Evolutionary conservation across 1,284 basidiomycete genomes (phyloP).

Genomic region (Ceratobasidium sp.): DNA sequence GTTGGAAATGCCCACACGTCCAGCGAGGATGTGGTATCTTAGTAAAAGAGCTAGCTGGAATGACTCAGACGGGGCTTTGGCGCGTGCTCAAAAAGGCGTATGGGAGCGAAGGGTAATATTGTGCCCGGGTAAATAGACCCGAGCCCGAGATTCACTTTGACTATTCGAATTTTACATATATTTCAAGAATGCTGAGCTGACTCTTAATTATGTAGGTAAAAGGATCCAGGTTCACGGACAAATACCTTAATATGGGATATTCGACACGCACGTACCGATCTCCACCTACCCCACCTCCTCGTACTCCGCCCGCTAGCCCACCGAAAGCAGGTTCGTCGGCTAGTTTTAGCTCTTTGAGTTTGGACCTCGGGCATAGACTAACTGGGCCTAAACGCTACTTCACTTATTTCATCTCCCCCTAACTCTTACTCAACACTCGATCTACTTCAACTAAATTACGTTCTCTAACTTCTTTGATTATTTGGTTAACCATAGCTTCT

Average conservation of each 20-base stretch:
- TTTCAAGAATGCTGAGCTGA: background rate
- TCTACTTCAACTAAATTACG: background rate
- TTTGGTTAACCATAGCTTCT: conserved; percentile 1
- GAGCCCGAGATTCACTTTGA: too few species aligned
- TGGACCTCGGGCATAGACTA: conserved; percentile 53
- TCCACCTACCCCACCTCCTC: conserved; percentile 60
- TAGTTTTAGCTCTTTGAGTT: conserved; percentile 53
- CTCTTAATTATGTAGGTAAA: conserved; percentile 68
- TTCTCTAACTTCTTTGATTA: background rate
- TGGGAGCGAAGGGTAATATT: too few species aligned
- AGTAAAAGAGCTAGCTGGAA: too few species aligned
- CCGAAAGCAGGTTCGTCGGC: conserved; percentile 53
- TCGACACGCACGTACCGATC: conserved; percentile 62
- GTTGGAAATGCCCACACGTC: too few species aligned
- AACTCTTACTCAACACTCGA: conserved; percentile 50
- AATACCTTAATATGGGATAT: conserved; percentile 84
- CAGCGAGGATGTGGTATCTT: too few species aligned
- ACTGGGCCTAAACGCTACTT: too few species aligned
- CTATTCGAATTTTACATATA: too few species aligned
- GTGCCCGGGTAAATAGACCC: too few species aligned
- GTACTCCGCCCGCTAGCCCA: conserved; percentile 62
- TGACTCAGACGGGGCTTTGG: too few species aligned
- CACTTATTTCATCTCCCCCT: conserved; percentile 53
- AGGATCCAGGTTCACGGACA: conserved; percentile 92
- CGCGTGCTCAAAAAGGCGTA: too few species aligned